A percentile compares a stretch with the other conserved stretches of the same genome.
Evolutionary conservation across 345 rosid genomes (phyloP).

Genomic region (Trapa incisa): DNA sequence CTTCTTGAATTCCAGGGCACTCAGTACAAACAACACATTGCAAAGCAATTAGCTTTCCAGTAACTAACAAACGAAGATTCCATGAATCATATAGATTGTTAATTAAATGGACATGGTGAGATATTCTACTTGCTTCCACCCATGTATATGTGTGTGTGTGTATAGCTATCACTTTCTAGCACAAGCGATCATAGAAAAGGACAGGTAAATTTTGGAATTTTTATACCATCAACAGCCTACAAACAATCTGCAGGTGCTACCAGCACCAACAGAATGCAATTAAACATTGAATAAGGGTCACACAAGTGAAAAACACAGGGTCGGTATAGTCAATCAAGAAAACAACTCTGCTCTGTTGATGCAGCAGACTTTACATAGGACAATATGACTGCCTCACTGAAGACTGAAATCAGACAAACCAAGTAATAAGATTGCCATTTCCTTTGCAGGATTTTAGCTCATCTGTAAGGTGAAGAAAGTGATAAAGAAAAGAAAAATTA

Average conservation of each 20-base stretch:
- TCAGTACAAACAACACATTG: neutral
- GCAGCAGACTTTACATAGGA: neutral
- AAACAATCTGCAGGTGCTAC: neutral
- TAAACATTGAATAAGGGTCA: neutral
- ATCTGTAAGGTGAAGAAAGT: neutral
- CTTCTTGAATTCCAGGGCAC: constrained; percentile 10
- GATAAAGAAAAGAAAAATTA: neutral
- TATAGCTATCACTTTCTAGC: neutral
- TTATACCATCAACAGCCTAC: neutral
- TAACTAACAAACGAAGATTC: neutral
- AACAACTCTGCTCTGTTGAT: neutral
- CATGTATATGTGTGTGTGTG: neutral
- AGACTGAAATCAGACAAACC: neutral
- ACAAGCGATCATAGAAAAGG: neutral
- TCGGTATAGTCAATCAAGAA: neutral
- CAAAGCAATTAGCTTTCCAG: neutral
- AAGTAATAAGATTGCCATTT: neutral
- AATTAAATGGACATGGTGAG: neutral
- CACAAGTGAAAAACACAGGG: neutral
- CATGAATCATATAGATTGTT: neutral
- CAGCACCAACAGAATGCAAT: neutral
- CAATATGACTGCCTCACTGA: neutral
- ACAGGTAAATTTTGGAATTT: neutral
- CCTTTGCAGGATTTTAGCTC: neutral
- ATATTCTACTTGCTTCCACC: neutral